Base-by-base conservation (phyloP, 2,329 filamentous ascomycete genomes). In the Juglanconis juglandina region DNA sequence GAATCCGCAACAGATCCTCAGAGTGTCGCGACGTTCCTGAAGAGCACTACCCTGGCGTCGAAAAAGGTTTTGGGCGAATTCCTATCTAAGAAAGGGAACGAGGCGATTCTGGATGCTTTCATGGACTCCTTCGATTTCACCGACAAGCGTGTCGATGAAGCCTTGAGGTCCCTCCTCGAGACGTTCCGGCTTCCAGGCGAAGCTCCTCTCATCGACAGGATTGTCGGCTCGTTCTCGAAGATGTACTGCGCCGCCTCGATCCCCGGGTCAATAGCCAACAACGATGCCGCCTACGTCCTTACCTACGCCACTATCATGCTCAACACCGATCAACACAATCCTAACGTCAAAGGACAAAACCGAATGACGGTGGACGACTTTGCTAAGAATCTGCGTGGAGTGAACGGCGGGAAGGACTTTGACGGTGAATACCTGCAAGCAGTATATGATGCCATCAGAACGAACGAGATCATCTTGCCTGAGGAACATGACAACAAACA, bases 401-500 rank as follows among this genome's bases (percentile, higher is more conserved):
- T 95, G 39, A 99, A 99, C 69, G 87, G 84, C 33, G 90, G 89
- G 56, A 84, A 91, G 66, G 88, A 99, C 70, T 99, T 98, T 71
- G 84, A 88, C 5, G 82, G 85, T 0, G 88, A 93, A 64, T 98
- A 94, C 70, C 81, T 99, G 0, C 85, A 92, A 70, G 85, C 85
- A 2, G 96, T 98, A 58, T 99, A 89, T 69, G 87, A 96, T 67
- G 92, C 92, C 0, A 99, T 99, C 77, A 92, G 89, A 71, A 87
- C 86, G 17, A 91, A 95, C 66, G 95, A 99, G 74, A 99, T 99
- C 64, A 97, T 99, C 65, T 78, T 99, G 30, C 95, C 95, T 0
- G 95, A 98, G 66, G 95, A 99, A 74, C 95, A 98, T 72, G 93
- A 97, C 71, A 97, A 96, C 73, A 90, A 94, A 72, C 90, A 96